Conservation (phyloP, 768 basidiomycete genomes). For the Austroboletus eburneus region DNA sequence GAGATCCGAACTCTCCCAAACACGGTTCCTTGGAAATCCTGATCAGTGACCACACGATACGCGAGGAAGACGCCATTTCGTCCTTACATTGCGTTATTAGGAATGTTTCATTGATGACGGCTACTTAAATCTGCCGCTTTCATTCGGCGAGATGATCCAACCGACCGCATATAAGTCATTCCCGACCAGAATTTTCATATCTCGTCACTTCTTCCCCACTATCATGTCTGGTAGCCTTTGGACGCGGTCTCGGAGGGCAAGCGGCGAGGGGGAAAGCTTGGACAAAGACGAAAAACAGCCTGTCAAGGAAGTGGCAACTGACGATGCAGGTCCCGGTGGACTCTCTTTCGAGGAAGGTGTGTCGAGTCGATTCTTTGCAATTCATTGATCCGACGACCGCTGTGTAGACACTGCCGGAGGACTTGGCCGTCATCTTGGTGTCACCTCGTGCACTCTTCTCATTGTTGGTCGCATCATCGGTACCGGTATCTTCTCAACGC, state of each 20-base stretch:
- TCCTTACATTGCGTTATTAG: not conserved
- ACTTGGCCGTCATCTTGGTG: constrained; percentile 54
- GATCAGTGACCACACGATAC: not conserved
- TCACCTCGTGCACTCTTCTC: constrained; percentile 53
- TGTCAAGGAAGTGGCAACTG: not conserved
- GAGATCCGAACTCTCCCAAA: not conserved
- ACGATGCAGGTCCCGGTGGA: constrained; percentile 35
- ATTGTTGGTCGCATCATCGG: constrained; percentile 59
- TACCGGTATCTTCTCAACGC: constrained; percentile 64
- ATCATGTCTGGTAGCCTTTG: constrained; percentile 10
- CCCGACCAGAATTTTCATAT: not conserved
- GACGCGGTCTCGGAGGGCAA: constrained; percentile 3
- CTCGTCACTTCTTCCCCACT: not conserved
- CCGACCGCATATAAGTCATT: not conserved
- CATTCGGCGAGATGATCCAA: not conserved
- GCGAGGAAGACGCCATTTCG: not conserved
- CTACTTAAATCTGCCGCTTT: constrained; percentile 2
- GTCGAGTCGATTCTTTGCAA: not conserved
- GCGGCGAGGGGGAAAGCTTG: not conserved
- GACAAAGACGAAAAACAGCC: constrained; percentile 1
- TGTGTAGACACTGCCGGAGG: constrained; percentile 47
- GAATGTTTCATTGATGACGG: not conserved
- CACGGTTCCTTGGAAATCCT: too few species aligned
- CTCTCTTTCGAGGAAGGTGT: constrained; percentile 49
- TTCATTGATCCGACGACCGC: not conserved